A percentile compares a stretch with the other conserved stretches of the same genome.
Conservation (phyloP, 768 basidiomycete species). For the Leccinum fibrillosum region DNA sequence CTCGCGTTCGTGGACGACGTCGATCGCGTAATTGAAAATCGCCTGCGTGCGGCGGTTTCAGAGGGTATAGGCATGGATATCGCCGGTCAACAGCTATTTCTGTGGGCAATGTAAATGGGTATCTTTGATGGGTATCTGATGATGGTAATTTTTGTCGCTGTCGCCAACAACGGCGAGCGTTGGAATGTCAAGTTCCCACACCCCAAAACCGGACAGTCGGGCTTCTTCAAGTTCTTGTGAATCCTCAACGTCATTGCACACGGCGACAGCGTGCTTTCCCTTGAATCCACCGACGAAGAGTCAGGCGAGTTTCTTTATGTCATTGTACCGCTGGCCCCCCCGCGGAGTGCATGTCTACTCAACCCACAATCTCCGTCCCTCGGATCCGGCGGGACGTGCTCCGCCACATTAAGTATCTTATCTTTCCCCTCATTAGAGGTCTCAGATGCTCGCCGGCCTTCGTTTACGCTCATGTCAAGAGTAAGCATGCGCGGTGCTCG, state of each 20-base stretch:
- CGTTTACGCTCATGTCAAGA: background rate
- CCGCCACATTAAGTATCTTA: background rate
- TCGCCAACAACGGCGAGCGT: constrained; percentile 18
- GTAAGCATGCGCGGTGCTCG: background rate
- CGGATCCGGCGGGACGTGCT: background rate
- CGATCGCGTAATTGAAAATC: constrained; percentile 39
- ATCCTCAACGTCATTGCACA: too few species aligned
- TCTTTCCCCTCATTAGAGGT: background rate
- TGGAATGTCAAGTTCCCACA: constrained; percentile 20
- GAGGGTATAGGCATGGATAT: constrained; percentile 39
- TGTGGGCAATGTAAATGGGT: constrained; percentile 10
- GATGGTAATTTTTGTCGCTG: constrained; percentile 11
- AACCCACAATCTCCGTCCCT: background rate
- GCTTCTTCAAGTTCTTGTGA: too few species aligned
- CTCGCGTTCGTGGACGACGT: constrained; percentile 17
- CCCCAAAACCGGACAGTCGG: background rate
- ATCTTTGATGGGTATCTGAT: constrained; percentile 1
- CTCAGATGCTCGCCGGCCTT: background rate
- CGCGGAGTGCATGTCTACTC: background rate
- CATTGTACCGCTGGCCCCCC: background rate
- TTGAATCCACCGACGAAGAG: background rate
- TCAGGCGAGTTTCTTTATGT: background rate
- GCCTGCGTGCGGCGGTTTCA: constrained; percentile 49
- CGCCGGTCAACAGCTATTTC: constrained; percentile 2
- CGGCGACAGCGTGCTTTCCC: too few species aligned